Percentiles rank a stretch among this genome's conserved stretches.
These are phyloP conservation scores for Medicago truncatula DNA, from an alignment of 306 rosid genomes.

Conservation along the genomic window DNA sequence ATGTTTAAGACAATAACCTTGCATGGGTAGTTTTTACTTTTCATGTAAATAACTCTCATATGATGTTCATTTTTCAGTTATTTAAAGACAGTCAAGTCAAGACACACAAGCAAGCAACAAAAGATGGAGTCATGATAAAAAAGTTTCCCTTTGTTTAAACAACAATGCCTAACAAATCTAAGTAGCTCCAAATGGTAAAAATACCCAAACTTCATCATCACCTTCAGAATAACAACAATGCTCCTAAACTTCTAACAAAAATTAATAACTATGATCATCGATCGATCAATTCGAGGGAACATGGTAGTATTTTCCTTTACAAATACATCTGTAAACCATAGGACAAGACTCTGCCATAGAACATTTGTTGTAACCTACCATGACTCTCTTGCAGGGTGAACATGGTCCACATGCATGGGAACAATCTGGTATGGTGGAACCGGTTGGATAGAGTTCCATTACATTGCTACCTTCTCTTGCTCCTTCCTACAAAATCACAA, in stretches of 20 bases:
- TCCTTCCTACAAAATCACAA: constrained; percentile 48
- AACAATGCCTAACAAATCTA: constrained; percentile 16
- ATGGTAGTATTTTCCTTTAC: constrained; percentile 91
- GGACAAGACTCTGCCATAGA: constrained; percentile 87
- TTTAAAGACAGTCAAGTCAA: background rate
- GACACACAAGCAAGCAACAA: background rate
- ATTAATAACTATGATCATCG: background rate
- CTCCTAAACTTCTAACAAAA: constrained; percentile 13
- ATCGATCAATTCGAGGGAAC: constrained; percentile 75
- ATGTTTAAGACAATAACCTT: no score
- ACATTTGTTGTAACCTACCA: constrained; percentile 83
- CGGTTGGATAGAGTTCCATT: constrained; percentile 71
- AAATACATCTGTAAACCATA: constrained; percentile 77
- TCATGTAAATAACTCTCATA: background rate
- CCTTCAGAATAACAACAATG: constrained; percentile 35
- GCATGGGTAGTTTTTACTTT: no score
- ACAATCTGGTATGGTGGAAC: constrained; percentile 89
- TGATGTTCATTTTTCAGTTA: background rate
- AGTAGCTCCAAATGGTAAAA: constrained; percentile 29
- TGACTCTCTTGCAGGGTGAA: constrained; percentile 92
- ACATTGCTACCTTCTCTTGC: constrained; percentile 45
- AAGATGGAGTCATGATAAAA: background rate
- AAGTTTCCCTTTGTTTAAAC: background rate
- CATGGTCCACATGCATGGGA: constrained; percentile 97
- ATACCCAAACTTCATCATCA: background rate